phyloP scores from a whole-genome alignment of 192 early-diverging fungal genomes.

The Chytriomyces hyalinus region DNA sequence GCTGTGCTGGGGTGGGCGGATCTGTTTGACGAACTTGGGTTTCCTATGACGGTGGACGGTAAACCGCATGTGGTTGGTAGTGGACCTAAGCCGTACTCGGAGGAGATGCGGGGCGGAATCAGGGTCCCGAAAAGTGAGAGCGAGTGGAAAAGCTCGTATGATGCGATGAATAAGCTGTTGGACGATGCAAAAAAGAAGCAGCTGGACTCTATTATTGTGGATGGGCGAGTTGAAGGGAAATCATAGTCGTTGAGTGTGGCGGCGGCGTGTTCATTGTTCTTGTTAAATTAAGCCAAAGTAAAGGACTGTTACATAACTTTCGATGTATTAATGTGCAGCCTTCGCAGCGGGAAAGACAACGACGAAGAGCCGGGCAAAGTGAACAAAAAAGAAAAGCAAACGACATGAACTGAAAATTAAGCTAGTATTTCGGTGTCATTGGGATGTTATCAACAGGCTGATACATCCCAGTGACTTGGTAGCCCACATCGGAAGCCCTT shows the following conservation, averaged over 20 bases:
- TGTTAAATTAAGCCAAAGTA: too few relatives aligned
- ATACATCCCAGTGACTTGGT: conserved; percentile 7
- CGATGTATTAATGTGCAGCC: too few relatives aligned
- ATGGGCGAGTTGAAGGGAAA: too few relatives aligned
- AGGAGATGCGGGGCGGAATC: not conserved
- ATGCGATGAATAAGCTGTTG: not conserved
- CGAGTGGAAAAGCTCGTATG: not conserved
- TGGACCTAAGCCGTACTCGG: not conserved
- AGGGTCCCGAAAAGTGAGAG: not conserved
- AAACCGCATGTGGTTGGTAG: not conserved
- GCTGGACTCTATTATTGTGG: too few relatives aligned
- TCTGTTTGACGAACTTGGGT: not conserved
- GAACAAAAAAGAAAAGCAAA: conserved; percentile 1
- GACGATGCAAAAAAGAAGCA: too few relatives aligned
- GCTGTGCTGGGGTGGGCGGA: conserved; percentile 5
- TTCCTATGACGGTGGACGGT: conserved; percentile 11
- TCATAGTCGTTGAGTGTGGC: too few relatives aligned
- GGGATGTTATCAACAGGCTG: not conserved
- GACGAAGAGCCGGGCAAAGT: too few relatives aligned
- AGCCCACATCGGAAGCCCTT: conserved; percentile 17
- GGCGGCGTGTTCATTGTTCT: too few relatives aligned
- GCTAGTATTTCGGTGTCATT: not conserved
- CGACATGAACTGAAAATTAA: not conserved
- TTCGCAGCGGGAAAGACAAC: too few relatives aligned
- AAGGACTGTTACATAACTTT: too few relatives aligned